phyloP scores from a whole-genome alignment of 306 rosid genomes.

The Vigna reflexopilosa region DNA sequence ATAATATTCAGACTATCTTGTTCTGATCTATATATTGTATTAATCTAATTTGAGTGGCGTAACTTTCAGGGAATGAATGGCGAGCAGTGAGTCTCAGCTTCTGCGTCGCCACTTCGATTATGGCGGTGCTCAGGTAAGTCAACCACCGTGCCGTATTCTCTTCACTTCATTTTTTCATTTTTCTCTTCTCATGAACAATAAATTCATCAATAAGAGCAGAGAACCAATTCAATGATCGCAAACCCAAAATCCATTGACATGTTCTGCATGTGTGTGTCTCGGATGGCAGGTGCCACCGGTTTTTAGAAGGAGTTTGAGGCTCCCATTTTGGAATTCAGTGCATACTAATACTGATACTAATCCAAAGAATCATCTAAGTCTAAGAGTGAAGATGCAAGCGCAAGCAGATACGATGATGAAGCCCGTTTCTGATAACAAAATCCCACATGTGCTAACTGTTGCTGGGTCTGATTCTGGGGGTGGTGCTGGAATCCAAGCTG shows the following conservation, averaged over 20 bases:
- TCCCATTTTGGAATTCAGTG: conserved; percentile 11
- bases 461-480: conserved; percentile 96
- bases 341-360: not conserved
- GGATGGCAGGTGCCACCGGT: not conserved
- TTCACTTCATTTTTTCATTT: not conserved
- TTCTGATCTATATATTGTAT: no score
- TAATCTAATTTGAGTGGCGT: not conserved
- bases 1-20: no score
- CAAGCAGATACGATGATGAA: not conserved
- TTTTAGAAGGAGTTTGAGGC: not conserved
- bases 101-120: not conserved
- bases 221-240: not conserved
- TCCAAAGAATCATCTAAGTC: not conserved
- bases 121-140: not conserved
- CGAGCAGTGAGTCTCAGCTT: not conserved
- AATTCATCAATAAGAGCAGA: not conserved
- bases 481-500: conserved; percentile 98
- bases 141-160: not conserved
- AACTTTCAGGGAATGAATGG: not conserved
- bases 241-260: not conserved
- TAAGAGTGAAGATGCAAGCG: not conserved
- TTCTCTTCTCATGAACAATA: not conserved
- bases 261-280: not conserved
- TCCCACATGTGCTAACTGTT: conserved; percentile 79
- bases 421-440: conserved; percentile 36